These are phyloP conservation scores for Yamadazyma paraphyllophila DNA, from an alignment of 805 yeast species.

Conservation along the genomic window DNA sequence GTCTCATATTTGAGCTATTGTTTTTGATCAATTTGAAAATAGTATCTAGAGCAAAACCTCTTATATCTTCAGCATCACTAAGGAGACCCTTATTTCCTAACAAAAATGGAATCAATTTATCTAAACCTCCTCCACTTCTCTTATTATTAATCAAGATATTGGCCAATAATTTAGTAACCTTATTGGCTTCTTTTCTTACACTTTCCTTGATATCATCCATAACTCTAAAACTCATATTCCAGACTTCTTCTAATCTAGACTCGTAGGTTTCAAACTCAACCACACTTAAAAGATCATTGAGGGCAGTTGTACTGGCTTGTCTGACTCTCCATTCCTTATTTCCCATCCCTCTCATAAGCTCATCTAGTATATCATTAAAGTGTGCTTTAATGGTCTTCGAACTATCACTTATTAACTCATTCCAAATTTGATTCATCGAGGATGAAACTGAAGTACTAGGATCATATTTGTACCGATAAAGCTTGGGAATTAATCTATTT, in stretches of 20 bases:
- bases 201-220: slow-evolving; percentile 95
- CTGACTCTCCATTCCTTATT: slow-evolving; percentile 90
- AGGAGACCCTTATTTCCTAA: slow-evolving; percentile 75
- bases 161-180: slow-evolving; percentile 65
- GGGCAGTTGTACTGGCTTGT: slow-evolving; percentile 77
- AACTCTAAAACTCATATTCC: slow-evolving; percentile 85
- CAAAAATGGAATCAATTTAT: slow-evolving; percentile 70
- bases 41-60: slow-evolving; percentile 70
- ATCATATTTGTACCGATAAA: slow-evolving; percentile 82
- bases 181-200: slow-evolving; percentile 77
- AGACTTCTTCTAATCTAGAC: slow-evolving; percentile 57
- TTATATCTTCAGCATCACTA: slow-evolving; percentile 84
- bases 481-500: slow-evolving; percentile 68
- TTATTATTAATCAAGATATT: slow-evolving; percentile 51
- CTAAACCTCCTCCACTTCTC: slow-evolving; percentile 38
- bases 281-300: slow-evolving; percentile 67
- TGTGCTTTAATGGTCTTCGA: slow-evolving; percentile 51
- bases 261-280: slow-evolving; percentile 54
- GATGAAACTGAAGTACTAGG: slow-evolving; percentile 71
- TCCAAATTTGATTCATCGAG: slow-evolving; percentile 91
- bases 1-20: slow-evolving; percentile 57
- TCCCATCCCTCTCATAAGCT: slow-evolving; percentile 66
- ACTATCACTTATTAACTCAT: slow-evolving; percentile 60
- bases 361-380: slow-evolving; percentile 59
- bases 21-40: slow-evolving; percentile 67